These are phyloP conservation scores for Zostera marina DNA, from an alignment of 116 monocot genomes.

Conservation along the genomic window DNA sequence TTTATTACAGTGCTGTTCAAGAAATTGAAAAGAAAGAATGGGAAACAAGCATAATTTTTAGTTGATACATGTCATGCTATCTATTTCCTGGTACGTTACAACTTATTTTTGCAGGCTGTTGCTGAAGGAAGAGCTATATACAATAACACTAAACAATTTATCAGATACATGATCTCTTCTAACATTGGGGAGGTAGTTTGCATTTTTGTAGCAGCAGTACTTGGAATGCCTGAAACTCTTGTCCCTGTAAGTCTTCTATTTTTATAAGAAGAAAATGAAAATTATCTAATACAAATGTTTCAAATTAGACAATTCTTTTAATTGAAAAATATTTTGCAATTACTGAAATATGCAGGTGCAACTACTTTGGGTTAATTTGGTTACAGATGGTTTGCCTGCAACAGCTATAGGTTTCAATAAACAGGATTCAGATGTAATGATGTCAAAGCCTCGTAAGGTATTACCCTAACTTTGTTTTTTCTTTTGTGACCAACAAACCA, in stretches of 20 bases:
- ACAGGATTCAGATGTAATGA: slow-evolving; percentile 86
- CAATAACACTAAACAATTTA: slow-evolving; percentile 97
- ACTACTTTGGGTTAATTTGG: slow-evolving; percentile 97
- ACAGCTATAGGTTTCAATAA: slow-evolving; percentile 99
- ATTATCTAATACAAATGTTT: slow-evolving; percentile 1
- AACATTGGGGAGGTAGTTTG: slow-evolving; percentile 99
- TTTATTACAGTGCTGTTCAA: too few relatives aligned
- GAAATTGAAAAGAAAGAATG: neutral
- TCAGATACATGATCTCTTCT: slow-evolving; percentile 99
- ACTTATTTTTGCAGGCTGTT: slow-evolving; percentile 52
- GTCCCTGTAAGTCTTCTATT: slow-evolving; percentile 52
- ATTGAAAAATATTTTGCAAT: neutral
- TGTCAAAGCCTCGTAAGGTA: slow-evolving; percentile 92
- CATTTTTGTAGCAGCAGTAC: slow-evolving; percentile 96
- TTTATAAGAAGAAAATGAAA: neutral
- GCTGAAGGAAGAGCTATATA: slow-evolving; percentile 98
- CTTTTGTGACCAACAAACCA: too few relatives aligned
- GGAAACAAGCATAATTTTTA: too few relatives aligned
- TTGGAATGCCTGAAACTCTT: slow-evolving; percentile 97
- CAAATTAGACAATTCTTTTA: neutral
- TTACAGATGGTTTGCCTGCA: slow-evolving; percentile 98
- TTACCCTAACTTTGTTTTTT: neutral
- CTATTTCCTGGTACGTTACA: neutral
- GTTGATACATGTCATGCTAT: neutral
- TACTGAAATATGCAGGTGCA: slow-evolving; percentile 49